A percentile compares a stretch with the other conserved stretches of the same genome.
These are phyloP conservation scores for Atkinsonella hypoxylon DNA, from an alignment of 2,329 filamentous ascomycete genomes.

Conservation along the genomic window DNA sequence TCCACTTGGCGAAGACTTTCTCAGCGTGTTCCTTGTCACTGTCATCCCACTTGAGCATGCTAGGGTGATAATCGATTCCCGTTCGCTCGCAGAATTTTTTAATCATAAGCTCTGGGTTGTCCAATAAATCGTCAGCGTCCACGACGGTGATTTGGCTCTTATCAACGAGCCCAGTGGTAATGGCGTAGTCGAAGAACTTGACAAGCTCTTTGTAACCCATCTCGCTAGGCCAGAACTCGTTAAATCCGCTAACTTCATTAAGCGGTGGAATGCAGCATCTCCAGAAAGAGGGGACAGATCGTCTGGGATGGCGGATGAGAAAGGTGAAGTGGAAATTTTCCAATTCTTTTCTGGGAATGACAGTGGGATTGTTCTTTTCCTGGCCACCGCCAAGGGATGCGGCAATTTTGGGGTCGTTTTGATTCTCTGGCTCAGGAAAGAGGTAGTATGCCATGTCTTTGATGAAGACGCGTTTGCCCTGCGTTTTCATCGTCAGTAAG, in stretches of 20 bases:
- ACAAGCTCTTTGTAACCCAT: conserved; percentile 85
- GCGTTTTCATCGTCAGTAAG: conserved; percentile 1
- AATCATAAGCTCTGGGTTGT: conserved; percentile 67
- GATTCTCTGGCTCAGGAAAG: conserved; percentile 55
- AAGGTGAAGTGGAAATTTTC: conserved; percentile 88
- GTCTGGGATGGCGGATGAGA: conserved; percentile 89
- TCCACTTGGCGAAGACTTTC: conserved; percentile 88
- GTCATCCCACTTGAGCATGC: conserved; percentile 78
- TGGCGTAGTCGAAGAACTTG: conserved; percentile 75
- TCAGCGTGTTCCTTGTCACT: conserved; percentile 62
- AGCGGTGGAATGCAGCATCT: conserved; percentile 87
- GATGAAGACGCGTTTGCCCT: conserved; percentile 92
- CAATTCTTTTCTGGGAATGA: conserved; percentile 60
- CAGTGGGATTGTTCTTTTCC: conserved; percentile 70
- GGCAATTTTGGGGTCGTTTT: conserved; percentile 54
- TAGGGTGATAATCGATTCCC: conserved; percentile 59
- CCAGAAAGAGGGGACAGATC: conserved; percentile 86
- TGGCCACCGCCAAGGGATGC: conserved; percentile 60
- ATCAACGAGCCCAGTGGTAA: conserved; percentile 56
- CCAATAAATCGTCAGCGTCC: conserved; percentile 88
- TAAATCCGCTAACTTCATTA: conserved; percentile 69
- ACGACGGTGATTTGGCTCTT: conserved; percentile 69
- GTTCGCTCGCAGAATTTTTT: conserved; percentile 71
- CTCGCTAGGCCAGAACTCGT: conserved; percentile 76
- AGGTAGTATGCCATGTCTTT: conserved; percentile 97